These are phyloP conservation scores for Metschnikowia reukaufii DNA, from an alignment of 805 yeast species.

Conservation along the genomic window DNA sequence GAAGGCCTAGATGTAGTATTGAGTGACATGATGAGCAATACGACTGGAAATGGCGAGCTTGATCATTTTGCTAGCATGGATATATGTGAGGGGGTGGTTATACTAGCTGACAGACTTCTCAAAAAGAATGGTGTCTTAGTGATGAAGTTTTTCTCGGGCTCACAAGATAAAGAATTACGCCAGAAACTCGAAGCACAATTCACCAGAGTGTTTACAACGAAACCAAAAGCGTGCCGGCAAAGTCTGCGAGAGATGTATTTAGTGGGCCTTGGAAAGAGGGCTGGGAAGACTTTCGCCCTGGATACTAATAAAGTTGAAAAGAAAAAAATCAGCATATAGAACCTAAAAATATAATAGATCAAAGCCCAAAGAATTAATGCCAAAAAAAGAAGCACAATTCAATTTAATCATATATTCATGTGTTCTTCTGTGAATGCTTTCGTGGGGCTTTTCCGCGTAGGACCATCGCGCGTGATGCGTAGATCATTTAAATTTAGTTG, in stretches of 20 bases:
- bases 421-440: no score
- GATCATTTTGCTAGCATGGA: conserved; percentile 90
- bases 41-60: conserved; percentile 74
- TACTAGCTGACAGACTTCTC: conserved; percentile 70
- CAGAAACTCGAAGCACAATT: conserved; percentile 58
- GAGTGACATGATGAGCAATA: conserved; percentile 88
- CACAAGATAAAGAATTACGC: conserved; percentile 69
- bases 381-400: no score
- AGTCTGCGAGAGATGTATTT: conserved; percentile 85
- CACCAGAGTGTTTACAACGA: conserved; percentile 60
- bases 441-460: no score
- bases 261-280: conserved; percentile 56
- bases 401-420: no score
- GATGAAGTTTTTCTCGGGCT: conserved; percentile 84
- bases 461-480: no score
- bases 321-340: neutral
- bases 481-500: no score
- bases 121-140: conserved; percentile 70
- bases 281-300: conserved; percentile 9
- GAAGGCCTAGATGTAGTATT: conserved; percentile 47
- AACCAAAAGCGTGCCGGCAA: conserved; percentile 77
- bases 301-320: neutral
- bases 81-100: conserved; percentile 85
- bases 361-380: no score
- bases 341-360: neutral